These are phyloP conservation scores for Colletotrichum lindemuthianum DNA, from an alignment of 2,329 filamentous ascomycete species.

Conservation along the genomic window DNA sequence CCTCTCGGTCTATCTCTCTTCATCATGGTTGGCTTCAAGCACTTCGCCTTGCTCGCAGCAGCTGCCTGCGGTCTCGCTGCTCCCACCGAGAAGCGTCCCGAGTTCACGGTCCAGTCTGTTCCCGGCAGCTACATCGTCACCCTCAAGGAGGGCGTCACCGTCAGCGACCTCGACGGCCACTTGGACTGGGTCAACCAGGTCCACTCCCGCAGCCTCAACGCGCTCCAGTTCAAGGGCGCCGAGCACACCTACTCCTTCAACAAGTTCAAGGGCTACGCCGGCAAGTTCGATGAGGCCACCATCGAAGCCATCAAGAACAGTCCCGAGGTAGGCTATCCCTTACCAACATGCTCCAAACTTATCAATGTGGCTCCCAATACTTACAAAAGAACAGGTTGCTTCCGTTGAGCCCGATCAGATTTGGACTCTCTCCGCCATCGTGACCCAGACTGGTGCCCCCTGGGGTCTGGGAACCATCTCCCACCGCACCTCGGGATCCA, in stretches of 20 bases:
- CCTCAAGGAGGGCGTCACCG: slow-evolving; percentile 48
- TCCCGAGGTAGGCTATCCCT: slow-evolving; percentile 48
- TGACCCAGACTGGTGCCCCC: slow-evolving; percentile 48
- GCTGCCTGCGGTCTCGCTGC: slow-evolving; percentile 33
- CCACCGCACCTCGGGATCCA: slow-evolving; percentile 46
- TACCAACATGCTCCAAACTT: not conserved
- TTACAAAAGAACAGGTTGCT: slow-evolving; percentile 43
- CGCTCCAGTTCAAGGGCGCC: slow-evolving; percentile 40
- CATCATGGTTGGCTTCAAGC: slow-evolving; percentile 37
- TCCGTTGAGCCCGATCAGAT: slow-evolving; percentile 46
- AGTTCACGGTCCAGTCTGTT: slow-evolving; percentile 39
- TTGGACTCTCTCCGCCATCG: slow-evolving; percentile 39
- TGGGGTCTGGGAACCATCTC: slow-evolving; percentile 60
- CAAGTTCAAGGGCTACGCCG: slow-evolving; percentile 55
- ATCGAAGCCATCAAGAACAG: slow-evolving; percentile 51
- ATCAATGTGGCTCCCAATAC: not conserved
- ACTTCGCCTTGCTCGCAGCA: slow-evolving; percentile 34
- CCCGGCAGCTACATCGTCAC: slow-evolving; percentile 58
- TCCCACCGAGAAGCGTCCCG: slow-evolving; percentile 18
- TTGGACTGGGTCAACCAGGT: slow-evolving; percentile 41
- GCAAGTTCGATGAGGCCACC: slow-evolving; percentile 53
- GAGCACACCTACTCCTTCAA: slow-evolving; percentile 39
- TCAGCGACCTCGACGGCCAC: slow-evolving; percentile 43
- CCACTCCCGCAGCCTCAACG: slow-evolving; percentile 44
- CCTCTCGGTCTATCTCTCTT: slow-evolving; percentile 12